Base-by-base conservation (phyloP, 2,329 filamentous ascomycete genomes). In the Phoma herbarum region DNA sequence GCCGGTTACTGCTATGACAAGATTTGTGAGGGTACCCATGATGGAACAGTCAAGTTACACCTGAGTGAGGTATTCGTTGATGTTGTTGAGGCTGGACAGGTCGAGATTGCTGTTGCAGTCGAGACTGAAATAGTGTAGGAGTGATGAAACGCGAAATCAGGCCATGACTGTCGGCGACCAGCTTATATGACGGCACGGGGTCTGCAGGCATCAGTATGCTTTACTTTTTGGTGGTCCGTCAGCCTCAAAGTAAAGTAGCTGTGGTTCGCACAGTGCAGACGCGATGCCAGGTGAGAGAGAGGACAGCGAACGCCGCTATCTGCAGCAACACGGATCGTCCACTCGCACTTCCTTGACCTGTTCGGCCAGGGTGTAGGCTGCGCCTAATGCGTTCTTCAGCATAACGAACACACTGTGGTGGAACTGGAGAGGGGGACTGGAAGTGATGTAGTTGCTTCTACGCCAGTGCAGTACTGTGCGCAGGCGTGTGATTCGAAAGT, bases 1-100 rank as follows among this genome's bases (percentile, higher is more conserved):
- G 4, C 89, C 89, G 0, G 83, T 85, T 0, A 84, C 75, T 22
- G 86, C 84, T 20, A 92, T 81, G 47, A 83, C 77, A 31, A 84
- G 75, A 1, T 80, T 79, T 14, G 80, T 80, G 68, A 92, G 86
- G 8, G 77, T 63, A 7, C 75, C 75, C 50, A 77, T 79, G 14
- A 2, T 22, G 39, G 11, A 14, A 11, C 8, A 8, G 4, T 10
- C 4, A 35, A 23, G 18, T 14, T 29, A 20, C 25, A n/a, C 31
- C 41, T 45, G 31, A 10, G 9, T 16, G 28, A 16, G 28, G 9
- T 26, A 2, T 41, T 33, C 5, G 28, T 22, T 9, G 16, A 26
- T 12, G 16, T 10, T 10, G 2, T 18, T 4, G 25, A 22, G 29
- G 35, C 3, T 9, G 25, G 9, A 37, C 14, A 26, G 18, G 16